These are phyloP conservation scores for Sporopachydermia cereana DNA, from an alignment of 1,139 yeast genomes.

Conservation along the genomic window DNA sequence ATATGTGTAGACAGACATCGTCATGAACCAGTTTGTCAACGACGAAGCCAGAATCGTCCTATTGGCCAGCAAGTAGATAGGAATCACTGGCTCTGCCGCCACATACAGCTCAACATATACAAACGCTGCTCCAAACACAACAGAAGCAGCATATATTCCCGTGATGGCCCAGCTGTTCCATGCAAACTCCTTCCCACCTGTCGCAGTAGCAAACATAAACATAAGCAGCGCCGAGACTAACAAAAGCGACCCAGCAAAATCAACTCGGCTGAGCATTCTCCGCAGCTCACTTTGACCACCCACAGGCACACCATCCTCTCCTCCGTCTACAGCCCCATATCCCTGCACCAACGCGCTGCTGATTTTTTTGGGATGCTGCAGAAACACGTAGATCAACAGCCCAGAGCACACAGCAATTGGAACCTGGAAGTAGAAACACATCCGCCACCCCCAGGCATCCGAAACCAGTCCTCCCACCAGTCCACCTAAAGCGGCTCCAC, in stretches of 20 bases:
- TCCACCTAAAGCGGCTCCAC: slow-evolving; percentile 67
- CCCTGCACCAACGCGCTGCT: slow-evolving; percentile 7
- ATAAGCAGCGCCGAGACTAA: slow-evolving; percentile 43
- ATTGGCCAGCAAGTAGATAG: slow-evolving; percentile 40
- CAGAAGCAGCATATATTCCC: slow-evolving; percentile 17
- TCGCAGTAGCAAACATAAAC: slow-evolving; percentile 52
- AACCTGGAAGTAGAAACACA: slow-evolving; percentile 46
- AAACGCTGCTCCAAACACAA: slow-evolving; percentile 26
- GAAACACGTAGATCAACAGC: slow-evolving; percentile 19
- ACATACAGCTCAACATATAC: slow-evolving; percentile 39
- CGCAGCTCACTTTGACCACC: slow-evolving; percentile 30
- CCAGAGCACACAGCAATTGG: slow-evolving; percentile 53
- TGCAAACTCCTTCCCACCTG: slow-evolving; percentile 50
- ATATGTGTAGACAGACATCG: slow-evolving; percentile 42
- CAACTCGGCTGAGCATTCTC: slow-evolving; percentile 33
- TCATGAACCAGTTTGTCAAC: slow-evolving; percentile 49
- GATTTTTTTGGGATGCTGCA: background rate
- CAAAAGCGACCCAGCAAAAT: slow-evolving; percentile 56
- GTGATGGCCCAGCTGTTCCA: slow-evolving; percentile 28
- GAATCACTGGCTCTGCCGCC: slow-evolving; percentile 59
- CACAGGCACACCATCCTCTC: background rate
- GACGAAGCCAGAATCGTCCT: slow-evolving; percentile 51
- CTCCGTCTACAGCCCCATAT: background rate
- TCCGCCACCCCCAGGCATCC: slow-evolving; percentile 72
- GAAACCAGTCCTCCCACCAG: slow-evolving; percentile 60